A percentile compares a stretch with the other conserved stretches of the same genome.
These are phyloP conservation scores for Aphanomyces euteiches DNA, from an alignment of 352 stramenopile species.

Conservation along the genomic window DNA sequence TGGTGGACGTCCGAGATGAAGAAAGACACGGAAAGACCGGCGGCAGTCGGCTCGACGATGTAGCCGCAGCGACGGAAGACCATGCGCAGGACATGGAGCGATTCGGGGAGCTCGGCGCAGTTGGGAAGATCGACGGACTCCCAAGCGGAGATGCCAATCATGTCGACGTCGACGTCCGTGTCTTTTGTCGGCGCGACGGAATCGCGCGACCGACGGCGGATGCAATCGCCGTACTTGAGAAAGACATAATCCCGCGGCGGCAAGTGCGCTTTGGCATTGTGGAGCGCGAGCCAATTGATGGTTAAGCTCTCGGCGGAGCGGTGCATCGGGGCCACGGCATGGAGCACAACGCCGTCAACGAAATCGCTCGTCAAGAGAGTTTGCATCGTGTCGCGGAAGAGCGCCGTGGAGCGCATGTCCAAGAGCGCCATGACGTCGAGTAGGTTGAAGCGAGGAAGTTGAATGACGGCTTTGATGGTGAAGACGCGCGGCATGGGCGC, in stretches of 20 bases:
- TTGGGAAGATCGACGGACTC: conserved; percentile 73
- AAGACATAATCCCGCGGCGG: conserved; percentile 3
- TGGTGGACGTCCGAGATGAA: conserved; percentile 26
- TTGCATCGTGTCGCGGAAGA: conserved; percentile 1
- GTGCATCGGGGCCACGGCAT: not conserved
- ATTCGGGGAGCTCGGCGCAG: conserved; percentile 59
- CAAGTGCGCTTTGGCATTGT: conserved; percentile 5
- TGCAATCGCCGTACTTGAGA: conserved; percentile 5
- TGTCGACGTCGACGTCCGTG: not conserved
- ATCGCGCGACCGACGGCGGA: not conserved
- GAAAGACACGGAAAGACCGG: conserved; percentile 12
- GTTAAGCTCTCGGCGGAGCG: not conserved
- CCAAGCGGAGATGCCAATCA: conserved; percentile 68
- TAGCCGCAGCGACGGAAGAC: conserved; percentile 69
- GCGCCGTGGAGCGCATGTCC: not conserved
- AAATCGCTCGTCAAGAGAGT: not conserved
- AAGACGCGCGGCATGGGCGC: not conserved
- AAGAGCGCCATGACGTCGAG: conserved; percentile 4
- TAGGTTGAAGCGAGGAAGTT: not conserved
- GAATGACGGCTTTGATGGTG: conserved; percentile 1
- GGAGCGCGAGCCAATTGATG: conserved; percentile 7
- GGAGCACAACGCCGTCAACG: conserved; percentile 5
- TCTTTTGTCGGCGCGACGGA: not conserved
- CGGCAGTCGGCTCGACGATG: conserved; percentile 46
- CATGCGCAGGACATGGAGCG: conserved; percentile 70